phyloP scores from a whole-genome alignment of 2,329 filamentous ascomycete genomes.

The Neopestalotiopsis sp. region DNA sequence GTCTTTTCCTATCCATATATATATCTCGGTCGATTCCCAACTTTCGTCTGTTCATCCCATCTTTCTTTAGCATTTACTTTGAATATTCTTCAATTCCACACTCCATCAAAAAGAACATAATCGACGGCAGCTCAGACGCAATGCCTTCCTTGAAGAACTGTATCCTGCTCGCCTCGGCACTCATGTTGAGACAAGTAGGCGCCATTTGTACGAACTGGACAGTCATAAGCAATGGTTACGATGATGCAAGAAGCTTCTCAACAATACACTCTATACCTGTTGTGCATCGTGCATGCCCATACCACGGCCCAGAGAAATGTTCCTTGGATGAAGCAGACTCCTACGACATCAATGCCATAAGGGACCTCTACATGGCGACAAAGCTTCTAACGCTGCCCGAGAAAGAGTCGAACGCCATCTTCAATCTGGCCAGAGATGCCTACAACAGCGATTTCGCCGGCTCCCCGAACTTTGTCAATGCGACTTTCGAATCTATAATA shows the following conservation, averaged over 20 bases:
- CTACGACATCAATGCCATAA: conserved; percentile 3
- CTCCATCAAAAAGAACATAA: neutral
- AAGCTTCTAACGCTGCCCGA: neutral
- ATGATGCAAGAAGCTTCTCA: neutral
- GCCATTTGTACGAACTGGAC: neutral
- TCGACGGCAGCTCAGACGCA: neutral
- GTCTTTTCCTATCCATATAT: too few relatives aligned
- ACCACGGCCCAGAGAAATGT: neutral
- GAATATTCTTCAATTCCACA: neutral
- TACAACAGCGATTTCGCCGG: conserved; percentile 4
- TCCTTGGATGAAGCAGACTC: neutral
- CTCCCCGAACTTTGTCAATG: neutral
- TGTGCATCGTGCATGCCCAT: neutral
- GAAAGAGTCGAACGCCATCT: conserved; percentile 14
- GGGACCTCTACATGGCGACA: neutral
- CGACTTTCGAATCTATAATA: neutral
- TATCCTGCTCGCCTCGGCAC: neutral
- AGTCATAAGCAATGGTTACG: neutral
- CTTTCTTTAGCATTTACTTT: neutral
- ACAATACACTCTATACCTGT: neutral
- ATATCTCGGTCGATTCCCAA: too few relatives aligned
- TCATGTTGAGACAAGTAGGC: neutral
- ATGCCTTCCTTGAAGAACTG: neutral
- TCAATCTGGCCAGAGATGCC: conserved; percentile 10
- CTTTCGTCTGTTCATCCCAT: too few relatives aligned